A percentile compares a stretch with the other conserved stretches of the same genome.
Conservation (phyloP, 106 monocot species). For the Platanthera zijinensis region DNA sequence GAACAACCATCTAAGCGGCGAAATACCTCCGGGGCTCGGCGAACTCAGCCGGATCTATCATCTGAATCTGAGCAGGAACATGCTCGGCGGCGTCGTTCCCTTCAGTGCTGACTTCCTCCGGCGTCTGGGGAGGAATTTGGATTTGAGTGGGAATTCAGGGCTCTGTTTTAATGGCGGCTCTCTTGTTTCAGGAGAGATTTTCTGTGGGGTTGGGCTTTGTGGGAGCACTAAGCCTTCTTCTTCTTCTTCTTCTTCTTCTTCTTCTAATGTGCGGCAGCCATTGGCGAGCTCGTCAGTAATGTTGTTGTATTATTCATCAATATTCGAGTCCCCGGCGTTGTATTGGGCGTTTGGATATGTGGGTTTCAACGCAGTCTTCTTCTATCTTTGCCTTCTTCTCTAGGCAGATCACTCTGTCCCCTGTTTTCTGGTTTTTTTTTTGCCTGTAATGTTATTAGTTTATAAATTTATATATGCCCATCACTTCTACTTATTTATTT, state of each 20-base stretch:
- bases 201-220: slow-evolving; percentile 24
- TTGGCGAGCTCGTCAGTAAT: slow-evolving; percentile 6
- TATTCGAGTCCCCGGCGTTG: not conserved
- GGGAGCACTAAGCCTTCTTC: slow-evolving; percentile 1
- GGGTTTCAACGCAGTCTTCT: not conserved
- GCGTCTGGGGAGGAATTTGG: slow-evolving; percentile 78
- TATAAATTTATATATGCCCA: not conserved
- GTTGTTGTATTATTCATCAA: not conserved
- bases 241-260: slow-evolving; percentile 4
- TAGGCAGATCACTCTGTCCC: not conserved
- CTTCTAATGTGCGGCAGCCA: slow-evolving; percentile 17
- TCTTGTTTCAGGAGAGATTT: slow-evolving; percentile 7
- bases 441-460: not conserved
- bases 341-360: not conserved
- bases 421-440: not conserved
- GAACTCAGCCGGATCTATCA: slow-evolving; percentile 58
- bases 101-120: slow-evolving; percentile 46
- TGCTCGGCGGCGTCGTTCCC: slow-evolving; percentile 57
- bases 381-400: not conserved
- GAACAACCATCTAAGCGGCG: slow-evolving; percentile 62
- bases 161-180: slow-evolving; percentile 41
- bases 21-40: slow-evolving; percentile 43
- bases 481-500: not conserved
- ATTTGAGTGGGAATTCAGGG: slow-evolving; percentile 67
- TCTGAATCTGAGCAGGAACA: slow-evolving; percentile 78